Evolutionary conservation across 768 basidiomycete genomes (phyloP).

Genomic region (Lactifluus hygrophoroides): DNA sequence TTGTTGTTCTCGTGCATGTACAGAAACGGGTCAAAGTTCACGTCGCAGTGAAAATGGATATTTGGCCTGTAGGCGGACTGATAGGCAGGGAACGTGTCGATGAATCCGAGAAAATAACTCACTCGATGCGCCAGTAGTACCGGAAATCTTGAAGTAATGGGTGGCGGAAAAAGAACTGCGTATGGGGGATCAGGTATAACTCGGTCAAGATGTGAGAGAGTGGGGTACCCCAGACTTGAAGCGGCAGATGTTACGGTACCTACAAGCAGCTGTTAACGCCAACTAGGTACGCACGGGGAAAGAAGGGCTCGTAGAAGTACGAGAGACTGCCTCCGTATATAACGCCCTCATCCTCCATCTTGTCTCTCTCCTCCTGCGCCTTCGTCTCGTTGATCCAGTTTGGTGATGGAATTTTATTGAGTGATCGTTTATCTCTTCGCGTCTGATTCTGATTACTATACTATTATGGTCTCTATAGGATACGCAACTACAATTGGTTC

Average conservation of each 20-base stretch:
- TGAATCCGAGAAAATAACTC: conserved; percentile 24
- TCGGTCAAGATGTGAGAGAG: not conserved
- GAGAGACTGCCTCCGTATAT: conserved; percentile 16
- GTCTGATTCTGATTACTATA: no score
- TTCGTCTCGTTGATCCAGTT: conserved; percentile 43
- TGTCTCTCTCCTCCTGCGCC: conserved; percentile 34
- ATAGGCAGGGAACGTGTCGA: not conserved
- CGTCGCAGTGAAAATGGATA: conserved; percentile 74
- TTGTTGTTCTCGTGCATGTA: conserved; percentile 74
- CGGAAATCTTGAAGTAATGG: conserved; percentile 65
- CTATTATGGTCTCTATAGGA: no score
- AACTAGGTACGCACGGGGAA: not conserved
- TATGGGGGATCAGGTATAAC: not conserved
- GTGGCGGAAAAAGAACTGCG: conserved; percentile 77
- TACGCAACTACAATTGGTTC: no score
- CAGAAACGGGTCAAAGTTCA: conserved; percentile 57
- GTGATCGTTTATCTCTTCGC: no score
- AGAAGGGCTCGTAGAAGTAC: not conserved
- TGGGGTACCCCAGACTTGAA: conserved; percentile 36
- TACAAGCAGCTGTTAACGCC: not conserved
- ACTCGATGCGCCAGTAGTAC: conserved; percentile 92
- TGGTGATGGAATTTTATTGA: no score
- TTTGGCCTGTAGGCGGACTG: conserved; percentile 42
- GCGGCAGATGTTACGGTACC: conserved; percentile 47
- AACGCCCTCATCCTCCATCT: conserved; percentile 28